Base-by-base conservation (phyloP, 176 grass and related monocot species). In the Panicum miliaceum region DNA sequence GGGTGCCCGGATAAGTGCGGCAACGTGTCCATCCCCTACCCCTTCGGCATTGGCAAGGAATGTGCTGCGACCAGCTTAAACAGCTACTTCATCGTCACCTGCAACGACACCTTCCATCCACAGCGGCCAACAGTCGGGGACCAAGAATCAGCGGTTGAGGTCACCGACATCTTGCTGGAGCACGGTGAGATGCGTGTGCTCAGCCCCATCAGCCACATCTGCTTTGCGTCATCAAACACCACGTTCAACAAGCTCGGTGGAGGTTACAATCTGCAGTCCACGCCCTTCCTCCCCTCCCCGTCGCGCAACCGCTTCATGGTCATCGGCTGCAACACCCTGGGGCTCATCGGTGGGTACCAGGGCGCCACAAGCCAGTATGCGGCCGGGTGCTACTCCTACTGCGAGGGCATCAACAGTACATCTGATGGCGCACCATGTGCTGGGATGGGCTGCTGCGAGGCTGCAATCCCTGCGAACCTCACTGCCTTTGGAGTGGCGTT, bases 1-100 rank as follows among this genome's bases (percentile, higher is more conserved):
- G 84, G 84, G 2, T 85, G 83, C 26, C 73, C 73, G 16, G 73
- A 77, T 38, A 85, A 69, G 63, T 85, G 83, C 1, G 83, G 83
- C 7, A 4, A 85, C 1, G 12, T 85, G 38, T 35, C 64, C 48
- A 85, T 85, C 26, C 83, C 83, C 4, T 85, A 85, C 47, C 73
- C 63, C 8, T 77, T 85, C 3, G 82, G 82, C 82, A 59, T 84
- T 18, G 62, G 82, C 7, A 18, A 52, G 6, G 16, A 27, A 12
- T 84, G 73, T 15, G 61, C 73, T 7, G 62, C 72, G 3, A 19
- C 59, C 10, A 84, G 71, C 15, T 3, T 84, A 37, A 76, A n/a
- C 82, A 54, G 62, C 23, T 77, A 68, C 48, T 84, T 84, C 73
- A 84, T 0, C 12, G 4, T 84, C 72, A 84, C 82, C 82, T 84